Evolutionary conservation across 2,329 filamentous ascomycete genomes (phyloP).

Genomic region (Claviceps pazoutovae): DNA sequence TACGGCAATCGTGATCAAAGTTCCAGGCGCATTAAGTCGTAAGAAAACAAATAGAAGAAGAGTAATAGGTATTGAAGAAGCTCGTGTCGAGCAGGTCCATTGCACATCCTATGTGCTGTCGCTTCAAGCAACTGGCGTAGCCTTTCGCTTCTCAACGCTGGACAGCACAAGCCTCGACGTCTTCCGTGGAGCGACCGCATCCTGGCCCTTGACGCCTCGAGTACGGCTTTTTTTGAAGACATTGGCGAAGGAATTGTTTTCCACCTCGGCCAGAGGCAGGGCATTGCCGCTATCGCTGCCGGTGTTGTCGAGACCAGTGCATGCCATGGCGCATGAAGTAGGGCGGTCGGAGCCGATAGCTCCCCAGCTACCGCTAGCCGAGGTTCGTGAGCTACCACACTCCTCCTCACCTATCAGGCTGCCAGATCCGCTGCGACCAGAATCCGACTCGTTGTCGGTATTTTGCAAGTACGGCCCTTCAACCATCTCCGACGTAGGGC

Average conservation of each 20-base stretch:
- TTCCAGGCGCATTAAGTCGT: constrained; percentile 25
- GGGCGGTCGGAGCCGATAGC: constrained; percentile 83
- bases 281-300: constrained; percentile 44
- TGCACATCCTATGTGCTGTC: neutral
- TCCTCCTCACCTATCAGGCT: constrained; percentile 64
- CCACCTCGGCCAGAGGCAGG: constrained; percentile 27
- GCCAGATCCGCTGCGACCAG: constrained; percentile 58
- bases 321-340: constrained; percentile 52
- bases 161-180: constrained; percentile 78
- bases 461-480: constrained; percentile 53
- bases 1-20: constrained; percentile 22
- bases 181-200: constrained; percentile 56
- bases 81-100: neutral
- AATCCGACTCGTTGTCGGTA: constrained; percentile 62
- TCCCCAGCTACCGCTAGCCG: constrained; percentile 56
- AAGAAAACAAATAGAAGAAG: constrained; percentile 15
- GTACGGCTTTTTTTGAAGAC: constrained; percentile 48
- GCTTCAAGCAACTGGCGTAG: constrained; percentile 13
- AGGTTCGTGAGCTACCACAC: constrained; percentile 61
- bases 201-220: constrained; percentile 36
- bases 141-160: constrained; percentile 79
- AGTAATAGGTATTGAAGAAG: constrained; percentile 9
- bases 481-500: constrained; percentile 71
- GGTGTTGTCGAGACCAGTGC: constrained; percentile 48
- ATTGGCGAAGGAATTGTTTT: constrained; percentile 49